A percentile compares a stretch with the other conserved stretches of the same genome.
Evolutionary conservation across 345 rosid species (phyloP).

Genomic region (Orychophragmus violaceus): DNA sequence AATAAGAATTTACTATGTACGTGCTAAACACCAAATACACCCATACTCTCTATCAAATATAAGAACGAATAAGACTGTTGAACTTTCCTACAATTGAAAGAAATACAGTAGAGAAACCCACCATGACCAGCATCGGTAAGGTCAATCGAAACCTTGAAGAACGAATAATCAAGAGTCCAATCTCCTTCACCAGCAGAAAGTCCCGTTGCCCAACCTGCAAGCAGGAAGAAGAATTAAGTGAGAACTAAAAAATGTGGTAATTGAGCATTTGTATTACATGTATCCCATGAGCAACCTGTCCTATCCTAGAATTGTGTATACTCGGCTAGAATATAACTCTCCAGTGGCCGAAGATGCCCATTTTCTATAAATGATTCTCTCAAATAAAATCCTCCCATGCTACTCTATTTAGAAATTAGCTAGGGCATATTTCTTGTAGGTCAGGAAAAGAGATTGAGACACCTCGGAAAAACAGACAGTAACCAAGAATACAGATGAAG

Average conservation of each 20-base stretch:
- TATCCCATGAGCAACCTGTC: background rate
- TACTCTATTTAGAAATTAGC: background rate
- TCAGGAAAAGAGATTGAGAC: background rate
- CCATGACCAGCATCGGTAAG: conserved; percentile 98
- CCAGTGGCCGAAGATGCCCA: background rate
- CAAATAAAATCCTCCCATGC: background rate
- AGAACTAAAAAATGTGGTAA: background rate
- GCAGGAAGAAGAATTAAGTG: background rate
- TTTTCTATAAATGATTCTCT: background rate
- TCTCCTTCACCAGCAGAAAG: conserved; percentile 72
- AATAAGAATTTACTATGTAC: conserved; percentile 1
- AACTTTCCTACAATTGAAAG: conserved; percentile 2
- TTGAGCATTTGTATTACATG: background rate
- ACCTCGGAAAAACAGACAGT: background rate
- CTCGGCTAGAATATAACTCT: background rate
- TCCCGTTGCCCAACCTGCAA: conserved; percentile 84
- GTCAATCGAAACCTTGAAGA: conserved; percentile 61
- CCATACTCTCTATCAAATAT: background rate
- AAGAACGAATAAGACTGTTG: background rate
- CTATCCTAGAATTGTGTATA: background rate
- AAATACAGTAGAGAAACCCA: conserved; percentile 23
- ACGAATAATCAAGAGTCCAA: conserved; percentile 60
- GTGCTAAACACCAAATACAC: conserved; percentile 17
- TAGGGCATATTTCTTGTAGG: background rate
- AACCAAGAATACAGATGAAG: background rate